Conservation (phyloP, 169 alveolate genomes). For the Plasmodium billcollinsi region DNA sequence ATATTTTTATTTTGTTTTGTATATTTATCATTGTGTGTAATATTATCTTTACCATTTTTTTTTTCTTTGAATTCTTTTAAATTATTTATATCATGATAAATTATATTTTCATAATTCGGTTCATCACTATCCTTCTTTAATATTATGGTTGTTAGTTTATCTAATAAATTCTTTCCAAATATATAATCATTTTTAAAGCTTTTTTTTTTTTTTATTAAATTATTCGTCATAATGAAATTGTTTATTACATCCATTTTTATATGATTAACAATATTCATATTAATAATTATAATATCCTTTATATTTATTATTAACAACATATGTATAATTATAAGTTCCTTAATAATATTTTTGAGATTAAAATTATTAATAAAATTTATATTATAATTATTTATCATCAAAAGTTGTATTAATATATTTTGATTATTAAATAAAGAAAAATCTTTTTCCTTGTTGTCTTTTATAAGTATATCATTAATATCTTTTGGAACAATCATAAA, state of each 20-base stretch:
- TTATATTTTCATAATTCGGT: too few species aligned
- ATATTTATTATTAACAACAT: slow-evolving; percentile 17
- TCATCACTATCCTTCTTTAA: neutral
- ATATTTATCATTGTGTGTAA: too few species aligned
- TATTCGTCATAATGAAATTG: slow-evolving; percentile 24
- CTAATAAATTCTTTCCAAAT: too few species aligned
- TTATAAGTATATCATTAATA: neutral
- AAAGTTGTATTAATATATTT: too few species aligned
- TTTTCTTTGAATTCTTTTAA: too few species aligned
- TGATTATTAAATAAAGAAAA: too few species aligned
- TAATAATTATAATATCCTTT: slow-evolving; percentile 22
- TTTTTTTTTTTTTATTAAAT: neutral
- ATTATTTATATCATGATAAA: too few species aligned
- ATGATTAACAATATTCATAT: slow-evolving; percentile 22
- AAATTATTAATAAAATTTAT: slow-evolving; percentile 33
- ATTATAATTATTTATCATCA: slow-evolving; percentile 6
- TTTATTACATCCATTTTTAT: slow-evolving; percentile 27
- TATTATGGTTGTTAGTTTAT: neutral
- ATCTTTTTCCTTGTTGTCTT: too few species aligned
- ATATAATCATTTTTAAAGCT: too few species aligned
- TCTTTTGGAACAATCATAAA: neutral
- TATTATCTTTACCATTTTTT: too few species aligned
- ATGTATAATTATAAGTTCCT: slow-evolving; percentile 11
- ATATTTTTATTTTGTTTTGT: too few species aligned
- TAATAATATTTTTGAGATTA: slow-evolving; percentile 8